Conservation (phyloP, 2,329 filamentous ascomycete species). For the Colletotrichum somersetense region DNA sequence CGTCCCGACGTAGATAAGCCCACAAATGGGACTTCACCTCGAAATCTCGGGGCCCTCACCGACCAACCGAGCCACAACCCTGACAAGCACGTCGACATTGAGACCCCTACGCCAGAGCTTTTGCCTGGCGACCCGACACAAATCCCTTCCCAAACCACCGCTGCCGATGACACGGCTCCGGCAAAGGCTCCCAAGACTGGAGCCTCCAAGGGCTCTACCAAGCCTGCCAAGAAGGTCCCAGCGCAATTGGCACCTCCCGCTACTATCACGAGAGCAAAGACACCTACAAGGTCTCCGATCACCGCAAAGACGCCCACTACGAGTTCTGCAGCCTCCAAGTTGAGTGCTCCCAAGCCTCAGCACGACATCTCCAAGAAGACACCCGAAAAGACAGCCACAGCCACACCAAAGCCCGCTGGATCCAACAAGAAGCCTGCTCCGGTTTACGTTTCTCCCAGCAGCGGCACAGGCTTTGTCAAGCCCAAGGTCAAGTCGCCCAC, state of each 20-base stretch:
- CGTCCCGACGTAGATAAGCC: slow-evolving; percentile 45
- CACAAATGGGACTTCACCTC: slow-evolving; percentile 43
- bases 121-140: slow-evolving; percentile 48
- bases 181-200: slow-evolving; percentile 46
- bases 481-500: slow-evolving; percentile 77
- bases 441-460: slow-evolving; percentile 54
- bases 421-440: slow-evolving; percentile 59
- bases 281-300: slow-evolving; percentile 53
- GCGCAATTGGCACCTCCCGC: slow-evolving; percentile 45
- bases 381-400: slow-evolving; percentile 39
- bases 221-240: slow-evolving; percentile 50
- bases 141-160: slow-evolving; percentile 28
- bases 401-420: slow-evolving; percentile 49
- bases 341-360: slow-evolving; percentile 45
- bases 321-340: slow-evolving; percentile 49
- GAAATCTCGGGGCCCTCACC: slow-evolving; percentile 45
- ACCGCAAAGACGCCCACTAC: slow-evolving; percentile 55
- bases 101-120: slow-evolving; percentile 51
- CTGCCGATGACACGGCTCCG: slow-evolving; percentile 44
- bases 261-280: slow-evolving; percentile 49
- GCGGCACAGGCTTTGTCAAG: slow-evolving; percentile 63
- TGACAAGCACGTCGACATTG: slow-evolving; percentile 56
- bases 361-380: slow-evolving; percentile 34
- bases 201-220: slow-evolving; percentile 22
- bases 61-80: slow-evolving; percentile 54